phyloP scores from a whole-genome alignment of 345 rosid genomes.

The Eutrema yunnanense region DNA sequence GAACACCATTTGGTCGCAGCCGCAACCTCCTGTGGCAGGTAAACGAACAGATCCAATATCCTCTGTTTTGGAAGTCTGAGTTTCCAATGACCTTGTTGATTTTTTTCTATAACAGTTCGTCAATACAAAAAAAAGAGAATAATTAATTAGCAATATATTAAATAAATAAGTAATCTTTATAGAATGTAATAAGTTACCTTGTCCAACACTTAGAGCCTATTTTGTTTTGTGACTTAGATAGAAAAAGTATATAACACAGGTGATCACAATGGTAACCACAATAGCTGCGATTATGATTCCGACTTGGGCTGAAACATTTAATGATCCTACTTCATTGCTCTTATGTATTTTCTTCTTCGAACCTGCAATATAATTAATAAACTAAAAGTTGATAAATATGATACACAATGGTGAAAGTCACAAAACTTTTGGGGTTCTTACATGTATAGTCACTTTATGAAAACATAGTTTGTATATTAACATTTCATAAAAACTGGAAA shows the following conservation, averaged over 20 bases:
- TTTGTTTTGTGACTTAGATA: not conserved
- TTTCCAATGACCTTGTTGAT: not conserved
- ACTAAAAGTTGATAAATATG: too few species aligned
- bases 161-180: not conserved
- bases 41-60: not conserved
- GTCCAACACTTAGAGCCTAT: not conserved
- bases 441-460: too few species aligned
- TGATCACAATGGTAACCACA: not conserved
- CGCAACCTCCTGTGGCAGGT: too few species aligned
- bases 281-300: not conserved
- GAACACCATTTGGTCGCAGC: too few species aligned
- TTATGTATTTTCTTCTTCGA: not conserved
- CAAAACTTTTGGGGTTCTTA: too few species aligned
- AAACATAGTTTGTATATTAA: too few species aligned
- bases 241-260: not conserved
- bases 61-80: not conserved
- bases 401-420: too few species aligned
- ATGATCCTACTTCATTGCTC: not conserved
- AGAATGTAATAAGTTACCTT: not conserved
- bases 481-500: too few species aligned
- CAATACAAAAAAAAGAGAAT: not conserved
- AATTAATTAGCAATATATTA: not conserved
- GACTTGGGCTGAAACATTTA: not conserved
- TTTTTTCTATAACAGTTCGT: not conserved
- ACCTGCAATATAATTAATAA: not conserved